Conservation (phyloP, 2,329 filamentous ascomycete genomes). For the Neofusicoccum umdonicola region DNA sequence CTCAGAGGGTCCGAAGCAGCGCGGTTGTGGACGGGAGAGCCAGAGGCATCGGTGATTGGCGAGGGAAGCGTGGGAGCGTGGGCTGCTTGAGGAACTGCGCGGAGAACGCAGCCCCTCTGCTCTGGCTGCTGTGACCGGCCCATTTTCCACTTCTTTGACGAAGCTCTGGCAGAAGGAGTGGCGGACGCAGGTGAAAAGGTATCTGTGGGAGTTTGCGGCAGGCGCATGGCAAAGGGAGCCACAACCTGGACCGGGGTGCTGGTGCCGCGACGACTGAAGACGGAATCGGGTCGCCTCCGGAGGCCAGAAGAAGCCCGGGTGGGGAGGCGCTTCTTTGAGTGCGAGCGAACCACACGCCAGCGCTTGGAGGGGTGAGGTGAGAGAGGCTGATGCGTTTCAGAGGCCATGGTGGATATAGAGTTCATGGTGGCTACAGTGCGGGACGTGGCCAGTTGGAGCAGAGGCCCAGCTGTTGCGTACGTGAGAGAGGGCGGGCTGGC, state of each 20-base stretch:
- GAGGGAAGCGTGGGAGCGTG: neutral
- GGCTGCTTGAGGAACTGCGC: slow-evolving; percentile 30
- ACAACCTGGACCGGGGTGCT: slow-evolving; percentile 21
- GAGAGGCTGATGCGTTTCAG: neutral
- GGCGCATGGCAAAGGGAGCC: neutral
- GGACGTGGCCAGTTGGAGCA: neutral
- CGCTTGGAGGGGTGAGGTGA: neutral
- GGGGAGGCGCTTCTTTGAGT: neutral
- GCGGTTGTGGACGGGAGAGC: neutral
- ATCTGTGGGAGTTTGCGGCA: neutral
- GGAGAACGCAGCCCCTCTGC: slow-evolving; percentile 31
- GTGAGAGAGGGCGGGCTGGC: neutral
- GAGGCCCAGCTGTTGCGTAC: neutral
- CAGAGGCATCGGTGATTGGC: neutral
- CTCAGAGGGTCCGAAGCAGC: slow-evolving; percentile 17
- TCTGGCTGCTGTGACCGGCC: neutral
- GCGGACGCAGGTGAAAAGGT: neutral
- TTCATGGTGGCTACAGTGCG: neutral
- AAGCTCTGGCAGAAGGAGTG: neutral
- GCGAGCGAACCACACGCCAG: neutral
- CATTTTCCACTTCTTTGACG: slow-evolving; percentile 17
- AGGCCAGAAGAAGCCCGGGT: neutral
- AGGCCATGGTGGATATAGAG: neutral
- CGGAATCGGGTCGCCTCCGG: slow-evolving; percentile 24
- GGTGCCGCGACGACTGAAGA: slow-evolving; percentile 36